Evolutionary conservation across 2,329 filamentous ascomycete species (phyloP), one percentile per base, ranked within the genome.

Genomic region (Bipolaris sorokiniana): DNA sequence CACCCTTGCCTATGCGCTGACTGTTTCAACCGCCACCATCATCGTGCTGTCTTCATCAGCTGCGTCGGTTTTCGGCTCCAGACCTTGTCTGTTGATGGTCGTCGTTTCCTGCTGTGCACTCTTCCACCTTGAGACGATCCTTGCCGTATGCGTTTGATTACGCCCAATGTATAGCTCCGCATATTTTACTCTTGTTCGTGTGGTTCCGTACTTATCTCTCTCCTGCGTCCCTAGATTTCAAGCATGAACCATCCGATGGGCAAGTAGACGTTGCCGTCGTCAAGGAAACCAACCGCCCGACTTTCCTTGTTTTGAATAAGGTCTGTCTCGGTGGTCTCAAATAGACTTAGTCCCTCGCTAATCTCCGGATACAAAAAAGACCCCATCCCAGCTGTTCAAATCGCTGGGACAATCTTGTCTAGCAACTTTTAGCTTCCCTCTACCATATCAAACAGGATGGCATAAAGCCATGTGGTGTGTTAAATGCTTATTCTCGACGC

Each of bases 401-500:
- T 31, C 28, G 28, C 28, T 13, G 28, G 28, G 10, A 31, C 0
- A 31, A 4, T 31, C 28, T 31, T 5, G 28, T 13, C 28, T 31
- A 31, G 13, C 42, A 37, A 34, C 3, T 26, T 44, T 54, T 50
- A 52, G 55, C 18, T 54, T 23, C 11, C 23, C 22, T 34, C 13
- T 9, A n/a, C 37, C 7, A 33, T 28, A 23, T 33, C 10, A n/a
- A 26, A 28, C 16, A 11, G 26, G 41, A 28, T 22, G 37, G 22
- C 38, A 54, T 53, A 23, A 44, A 33, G 54, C 28, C 28, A 31
- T 31, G 28, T 31, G 3, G 10, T 11, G 13, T 31, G 10, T 31
- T 31, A 11, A 31, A 64, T 38, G 36, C 57, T 52, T 42, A 57
- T 65, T 63, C 59, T 70, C 64, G 71, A 70, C 70, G 68, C 66